Conservation (phyloP, 129 eudicot species). For the Tagetes erecta region DNA sequence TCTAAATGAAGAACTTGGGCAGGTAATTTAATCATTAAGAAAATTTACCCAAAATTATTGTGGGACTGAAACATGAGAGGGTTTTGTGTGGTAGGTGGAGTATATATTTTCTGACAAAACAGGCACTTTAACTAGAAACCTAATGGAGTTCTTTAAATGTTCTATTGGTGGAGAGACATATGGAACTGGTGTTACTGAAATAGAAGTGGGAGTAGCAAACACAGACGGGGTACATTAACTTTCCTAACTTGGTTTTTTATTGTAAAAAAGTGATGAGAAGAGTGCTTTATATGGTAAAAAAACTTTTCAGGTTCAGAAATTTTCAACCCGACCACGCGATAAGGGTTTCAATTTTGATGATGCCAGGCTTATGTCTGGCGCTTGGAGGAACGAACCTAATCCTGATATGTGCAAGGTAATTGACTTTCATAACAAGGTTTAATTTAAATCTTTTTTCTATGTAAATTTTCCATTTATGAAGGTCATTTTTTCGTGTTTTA, state of each 20-base stretch:
- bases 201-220: constrained; percentile 75
- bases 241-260: neutral
- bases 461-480: constrained; percentile 20
- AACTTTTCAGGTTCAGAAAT: constrained; percentile 50
- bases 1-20: constrained; percentile 98
- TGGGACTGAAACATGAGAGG: neutral
- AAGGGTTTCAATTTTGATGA: constrained; percentile 97
- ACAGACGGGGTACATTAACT: constrained; percentile 49
- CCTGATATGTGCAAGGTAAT: constrained; percentile 87
- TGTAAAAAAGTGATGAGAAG: neutral
- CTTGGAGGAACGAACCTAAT: constrained; percentile 96
- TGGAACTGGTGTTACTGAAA: constrained; percentile 93
- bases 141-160: constrained; percentile 98
- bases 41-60: neutral
- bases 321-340: constrained; percentile 53
- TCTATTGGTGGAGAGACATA: constrained; percentile 93
- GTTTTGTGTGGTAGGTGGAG: constrained; percentile 47
- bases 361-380: constrained; percentile 89
- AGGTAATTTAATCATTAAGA: constrained; percentile 25
- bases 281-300: neutral
- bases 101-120: constrained; percentile 96
- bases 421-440: constrained; percentile 12
- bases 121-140: constrained; percentile 86
- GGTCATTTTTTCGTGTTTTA: constrained; percentile 39
- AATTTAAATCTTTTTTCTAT: neutral